Evolutionary conservation across 177 flowering plant species (phyloP).

Genomic region (Vitis hybrid): DNA sequence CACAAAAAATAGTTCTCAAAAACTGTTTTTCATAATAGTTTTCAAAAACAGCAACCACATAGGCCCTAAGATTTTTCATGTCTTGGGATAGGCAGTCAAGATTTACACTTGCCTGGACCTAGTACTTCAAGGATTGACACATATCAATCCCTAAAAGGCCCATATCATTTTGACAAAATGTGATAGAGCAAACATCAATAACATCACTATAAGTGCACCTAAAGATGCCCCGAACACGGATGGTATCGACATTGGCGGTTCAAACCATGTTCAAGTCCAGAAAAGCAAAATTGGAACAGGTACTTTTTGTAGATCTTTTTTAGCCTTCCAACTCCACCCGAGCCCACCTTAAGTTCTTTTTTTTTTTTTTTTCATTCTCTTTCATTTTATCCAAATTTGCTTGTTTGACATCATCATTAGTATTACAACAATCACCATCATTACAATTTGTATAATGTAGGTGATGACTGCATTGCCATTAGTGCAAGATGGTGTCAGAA

Average conservation of each 20-base stretch:
- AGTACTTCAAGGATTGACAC: conserved; percentile 15
- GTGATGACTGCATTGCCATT: conserved; percentile 42
- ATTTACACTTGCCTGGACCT: conserved; percentile 12
- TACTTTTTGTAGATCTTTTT: conserved; percentile 1
- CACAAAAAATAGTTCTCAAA: no score
- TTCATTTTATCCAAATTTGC: no score
- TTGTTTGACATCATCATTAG: no score
- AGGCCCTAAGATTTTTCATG: not conserved
- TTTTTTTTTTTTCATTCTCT: no score
- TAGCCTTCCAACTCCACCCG: no score
- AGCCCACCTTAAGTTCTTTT: no score
- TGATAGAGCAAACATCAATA: conserved; percentile 11
- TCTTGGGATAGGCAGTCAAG: conserved; percentile 13
- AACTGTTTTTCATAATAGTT: no score
- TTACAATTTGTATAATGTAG: conserved; percentile 3
- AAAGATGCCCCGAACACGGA: conserved; percentile 54
- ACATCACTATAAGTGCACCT: conserved; percentile 38
- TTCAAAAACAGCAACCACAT: no score
- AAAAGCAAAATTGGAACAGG: conserved; percentile 40
- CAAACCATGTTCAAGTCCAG: conserved; percentile 14
- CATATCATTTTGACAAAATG: conserved; percentile 23
- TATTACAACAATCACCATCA: no score
- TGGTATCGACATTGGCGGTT: conserved; percentile 38
- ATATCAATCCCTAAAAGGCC: conserved; percentile 26
- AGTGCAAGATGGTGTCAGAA: not conserved